Evolutionary conservation across 192 early-diverging fungal genomes (phyloP), one percentile per base, ranked within the genome.

Genomic region (Coemansia asiatica): DNA sequence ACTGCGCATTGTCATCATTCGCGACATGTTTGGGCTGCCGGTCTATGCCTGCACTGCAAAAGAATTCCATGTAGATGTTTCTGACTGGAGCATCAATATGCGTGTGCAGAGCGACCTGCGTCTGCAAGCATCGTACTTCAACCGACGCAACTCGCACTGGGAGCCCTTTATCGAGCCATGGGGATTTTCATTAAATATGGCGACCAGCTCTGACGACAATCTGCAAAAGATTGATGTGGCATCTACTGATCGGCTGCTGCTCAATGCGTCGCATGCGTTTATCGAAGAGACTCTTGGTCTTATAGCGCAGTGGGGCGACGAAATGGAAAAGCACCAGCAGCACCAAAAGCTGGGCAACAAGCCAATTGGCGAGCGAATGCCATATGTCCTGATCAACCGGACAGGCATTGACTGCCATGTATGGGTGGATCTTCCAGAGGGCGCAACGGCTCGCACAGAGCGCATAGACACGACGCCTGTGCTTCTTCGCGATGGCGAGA

Each of bases 131-230:
- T 97, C 97, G 71, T 96, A 92, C 75, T 99, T 96, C 63, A 98
- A 99, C 82, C 82, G 96, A 35, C 92, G 93, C 66, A 96, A 94
- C 75, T 97, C 96, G 26, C 96, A 98, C 72, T 99, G 97, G 97
- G 97, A 99, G 72, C 95, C 97, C 2, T 68, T 98, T 40, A 61
- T 97, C 18, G 97, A 99, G 74, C 94, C 91, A 7, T 96, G 92
- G 90, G 79, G 91, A 44, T 90, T 92, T 60, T 72, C 79, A 6
- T 50, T 91, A 13, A 79, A 85, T 40, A 62, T 88, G 35, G 64
- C 61, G 12, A 57, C 69, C 8, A 35, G 54, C 16, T 63, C 51
- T 16, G 54, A 63, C 16, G 63, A 63, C 56, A 44, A 13, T 31
- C 64, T 44, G 59, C 85, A 51, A 60, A 77, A 60, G 19, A 69